Evolutionary conservation across 108 stramenopile species (phyloP).

Genomic region (Bacterosira constricta): DNA sequence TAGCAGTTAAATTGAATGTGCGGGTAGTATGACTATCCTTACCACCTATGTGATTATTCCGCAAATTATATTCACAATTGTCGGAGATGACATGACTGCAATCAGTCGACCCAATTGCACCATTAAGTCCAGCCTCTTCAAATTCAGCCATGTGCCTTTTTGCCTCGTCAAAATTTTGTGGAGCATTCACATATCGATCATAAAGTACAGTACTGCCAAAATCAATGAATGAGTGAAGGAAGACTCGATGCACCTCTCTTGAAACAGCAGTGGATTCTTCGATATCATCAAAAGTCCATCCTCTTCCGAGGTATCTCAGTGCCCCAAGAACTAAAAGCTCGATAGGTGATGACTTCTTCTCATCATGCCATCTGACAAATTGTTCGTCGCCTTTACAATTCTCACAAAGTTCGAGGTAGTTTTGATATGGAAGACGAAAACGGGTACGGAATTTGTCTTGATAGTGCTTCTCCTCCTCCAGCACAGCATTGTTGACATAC

Average conservation of each 20-base stretch:
- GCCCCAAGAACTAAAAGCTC: not conserved
- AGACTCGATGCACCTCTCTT: not conserved
- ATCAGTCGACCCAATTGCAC: not conserved
- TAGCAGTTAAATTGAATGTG: not conserved
- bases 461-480: not conserved
- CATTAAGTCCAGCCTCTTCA: slow-evolving; percentile 7
- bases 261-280: not conserved
- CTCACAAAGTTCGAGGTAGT: not conserved
- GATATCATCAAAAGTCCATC: slow-evolving; percentile 12
- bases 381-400: not conserved
- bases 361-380: not conserved
- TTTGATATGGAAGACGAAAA: not conserved
- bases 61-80: not conserved
- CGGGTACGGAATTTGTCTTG: not conserved
- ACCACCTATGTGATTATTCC: not conserved
- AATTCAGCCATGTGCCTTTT: not conserved
- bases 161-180: not conserved
- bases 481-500: not conserved
- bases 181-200: not conserved
- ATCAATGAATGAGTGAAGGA: slow-evolving; percentile 2
- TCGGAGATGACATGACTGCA: slow-evolving; percentile 7
- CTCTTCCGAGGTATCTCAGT: not conserved
- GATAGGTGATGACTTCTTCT: not conserved
- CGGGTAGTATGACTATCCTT: not conserved
- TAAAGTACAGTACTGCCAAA: slow-evolving; percentile 5